Conservation (phyloP, 192 early-diverging fungal species). For the Kickxella alabastrina region DNA sequence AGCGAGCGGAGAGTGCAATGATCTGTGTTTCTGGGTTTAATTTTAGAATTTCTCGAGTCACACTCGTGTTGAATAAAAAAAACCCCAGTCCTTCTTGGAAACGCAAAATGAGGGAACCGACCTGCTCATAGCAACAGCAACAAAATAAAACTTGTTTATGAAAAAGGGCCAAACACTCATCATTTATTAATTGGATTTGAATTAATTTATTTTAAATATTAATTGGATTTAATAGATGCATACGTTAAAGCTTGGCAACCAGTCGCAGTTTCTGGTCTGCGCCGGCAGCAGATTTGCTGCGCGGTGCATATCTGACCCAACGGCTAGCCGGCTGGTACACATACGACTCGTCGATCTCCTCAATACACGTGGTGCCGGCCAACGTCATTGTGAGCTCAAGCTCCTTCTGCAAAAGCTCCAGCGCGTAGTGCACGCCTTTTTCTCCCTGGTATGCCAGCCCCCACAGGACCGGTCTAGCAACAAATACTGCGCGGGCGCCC, state of each 20-base stretch:
- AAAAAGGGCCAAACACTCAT: no score
- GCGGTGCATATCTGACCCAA: constrained; percentile 40
- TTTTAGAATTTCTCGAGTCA: constrained; percentile 2
- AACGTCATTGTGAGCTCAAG: constrained; percentile 81
- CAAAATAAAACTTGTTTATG: no score
- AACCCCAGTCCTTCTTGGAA: no score
- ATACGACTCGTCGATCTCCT: constrained; percentile 60
- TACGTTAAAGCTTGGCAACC: constrained; percentile 36
- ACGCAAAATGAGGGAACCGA: background rate
- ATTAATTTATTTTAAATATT: no score
- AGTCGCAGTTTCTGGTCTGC: constrained; percentile 14
- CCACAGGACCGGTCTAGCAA: constrained; percentile 62
- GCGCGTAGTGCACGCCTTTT: constrained; percentile 67
- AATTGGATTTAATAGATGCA: no score
- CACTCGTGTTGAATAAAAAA: background rate
- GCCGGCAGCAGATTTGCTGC: background rate
- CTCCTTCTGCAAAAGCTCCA: constrained; percentile 81
- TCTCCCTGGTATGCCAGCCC: constrained; percentile 89
- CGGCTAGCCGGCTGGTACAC: constrained; percentile 38
- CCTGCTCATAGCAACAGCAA: no score
- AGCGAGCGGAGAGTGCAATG: constrained; percentile 1
- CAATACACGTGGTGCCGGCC: constrained; percentile 61
- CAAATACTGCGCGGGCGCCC: constrained; percentile 78
- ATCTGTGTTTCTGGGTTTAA: constrained; percentile 1
- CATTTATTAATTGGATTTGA: no score